Base-by-base conservation (phyloP, 352 stramenopile genomes). In the Blastocystis sp. region DNA sequence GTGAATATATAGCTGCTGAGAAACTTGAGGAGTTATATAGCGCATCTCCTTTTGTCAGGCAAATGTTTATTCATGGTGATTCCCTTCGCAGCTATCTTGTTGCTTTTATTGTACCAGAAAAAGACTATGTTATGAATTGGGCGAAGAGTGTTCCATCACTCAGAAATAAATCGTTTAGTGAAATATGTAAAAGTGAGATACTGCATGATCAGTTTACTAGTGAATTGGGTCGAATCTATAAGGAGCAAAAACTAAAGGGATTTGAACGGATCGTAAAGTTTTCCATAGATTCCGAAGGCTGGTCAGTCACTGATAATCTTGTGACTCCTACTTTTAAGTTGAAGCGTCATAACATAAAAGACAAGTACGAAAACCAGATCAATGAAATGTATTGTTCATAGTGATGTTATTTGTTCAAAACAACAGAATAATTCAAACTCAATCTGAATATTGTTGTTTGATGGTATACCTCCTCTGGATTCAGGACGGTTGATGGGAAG, bases 311-410 rank as follows among this genome's bases (percentile, higher is more conserved):
- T 75, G 94, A 94, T 79, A 90, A 92, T 30, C 79, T 95, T 37
- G 78, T 94, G 53, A 95, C 93, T 47, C 93, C 93, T 3, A 95
- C 93, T 11, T 95, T 95, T 91, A 95, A 95, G 87, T 92, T 94
- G 54, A 41, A 66, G 53, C 34, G 75, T n/a, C 34, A 78, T 34
- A 70, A 73, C 39, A 76, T 63, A n/a, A 87, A 90, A 43, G 59
- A 43, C 34, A 90, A 90, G 37, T 87, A 76, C 43, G 16, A 62
- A 20, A n/a, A 90, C 5, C 64, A 37, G 20, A 75, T 62, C 16
- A 69, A 78, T 3, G 69, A 78, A 18, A 76, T 76, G 30, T 76
- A 76, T 76, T n/a, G 24, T 75, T 13, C 65, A 7, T 53, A 76
- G 11, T 55, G 5, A 56, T 18, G 24, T 20, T 76, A n/a, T 76